Percentiles rank a stretch among this genome's conserved stretches.
These are phyloP conservation scores for Phytophthora capsici DNA, from an alignment of 352 stramenopile genomes.

Conservation along the genomic window DNA sequence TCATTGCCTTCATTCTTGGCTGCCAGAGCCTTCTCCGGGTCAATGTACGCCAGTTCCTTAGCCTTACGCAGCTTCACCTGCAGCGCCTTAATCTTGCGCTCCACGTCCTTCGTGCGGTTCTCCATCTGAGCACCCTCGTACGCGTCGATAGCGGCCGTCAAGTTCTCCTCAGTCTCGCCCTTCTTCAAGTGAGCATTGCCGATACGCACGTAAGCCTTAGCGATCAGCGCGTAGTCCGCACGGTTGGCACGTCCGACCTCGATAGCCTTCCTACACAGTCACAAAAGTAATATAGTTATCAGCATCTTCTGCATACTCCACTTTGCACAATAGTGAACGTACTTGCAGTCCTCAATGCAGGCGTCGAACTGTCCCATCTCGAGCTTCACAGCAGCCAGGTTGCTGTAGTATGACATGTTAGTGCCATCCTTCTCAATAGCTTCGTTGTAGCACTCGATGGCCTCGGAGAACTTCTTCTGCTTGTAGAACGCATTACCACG, in stretches of 20 bases:
- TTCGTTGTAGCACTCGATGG: conserved; percentile 95
- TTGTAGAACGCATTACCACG: conserved; percentile 98
- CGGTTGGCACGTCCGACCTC: conserved; percentile 95
- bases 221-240: conserved; percentile 96
- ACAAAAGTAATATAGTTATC: conserved; percentile 4
- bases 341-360: conserved; percentile 94
- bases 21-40: conserved; percentile 96
- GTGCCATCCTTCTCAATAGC: conserved; percentile 94
- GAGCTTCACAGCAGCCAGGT: conserved; percentile 97
- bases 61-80: conserved; percentile 96
- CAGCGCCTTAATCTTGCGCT: conserved; percentile 95
- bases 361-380: conserved; percentile 96
- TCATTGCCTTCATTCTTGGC: conserved; percentile 99
- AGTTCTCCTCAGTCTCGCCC: conserved; percentile 88
- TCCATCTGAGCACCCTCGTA: conserved; percentile 91
- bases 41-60: conserved; percentile 94
- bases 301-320: conserved; percentile 1
- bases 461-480: conserved; percentile 95
- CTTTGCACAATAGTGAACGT: conserved; percentile 23
- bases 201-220: conserved; percentile 95
- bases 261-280: conserved; percentile 87
- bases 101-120: conserved; percentile 91
- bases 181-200: conserved; percentile 98
- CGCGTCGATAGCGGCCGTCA: conserved; percentile 83
- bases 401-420: conserved; percentile 98